Percentiles rank a stretch among this genome's conserved stretches.
Evolutionary conservation across 116 monocot species (phyloP).

Genomic region (Iris pallida): DNA sequence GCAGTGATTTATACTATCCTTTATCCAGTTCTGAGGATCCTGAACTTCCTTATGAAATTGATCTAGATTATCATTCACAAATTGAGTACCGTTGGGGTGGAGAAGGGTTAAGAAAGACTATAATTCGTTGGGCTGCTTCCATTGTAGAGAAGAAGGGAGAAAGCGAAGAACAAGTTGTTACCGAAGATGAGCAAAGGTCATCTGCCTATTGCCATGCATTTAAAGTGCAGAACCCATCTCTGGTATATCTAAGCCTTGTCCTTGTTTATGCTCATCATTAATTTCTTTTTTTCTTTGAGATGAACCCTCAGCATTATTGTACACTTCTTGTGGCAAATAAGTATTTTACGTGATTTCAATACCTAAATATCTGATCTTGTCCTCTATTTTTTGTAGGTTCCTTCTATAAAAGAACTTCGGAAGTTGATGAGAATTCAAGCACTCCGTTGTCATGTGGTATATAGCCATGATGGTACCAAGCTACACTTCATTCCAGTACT

Average conservation of each 20-base stretch:
- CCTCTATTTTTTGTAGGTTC: constrained; percentile 42
- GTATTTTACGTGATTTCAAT: constrained; percentile 4
- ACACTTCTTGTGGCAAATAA: not conserved
- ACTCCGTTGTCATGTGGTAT: constrained; percentile 80
- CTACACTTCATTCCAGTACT: constrained; percentile 85
- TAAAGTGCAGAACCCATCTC: constrained; percentile 51
- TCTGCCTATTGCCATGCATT: constrained; percentile 81
- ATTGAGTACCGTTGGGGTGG: constrained; percentile 98
- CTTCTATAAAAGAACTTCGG: constrained; percentile 72
- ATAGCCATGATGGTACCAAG: constrained; percentile 75
- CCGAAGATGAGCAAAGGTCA: constrained; percentile 67
- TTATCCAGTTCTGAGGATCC: constrained; percentile 50
- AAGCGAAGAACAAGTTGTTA: constrained; percentile 53
- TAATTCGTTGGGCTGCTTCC: constrained; percentile 78
- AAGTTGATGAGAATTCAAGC: constrained; percentile 87
- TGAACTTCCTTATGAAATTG: constrained; percentile 66
- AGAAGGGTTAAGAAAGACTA: constrained; percentile 83
- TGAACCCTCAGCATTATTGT: not conserved
- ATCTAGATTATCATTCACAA: constrained; percentile 81
- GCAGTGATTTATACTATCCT: constrained; percentile 92
- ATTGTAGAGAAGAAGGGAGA: constrained; percentile 58
- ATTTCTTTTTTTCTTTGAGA: too few species aligned
- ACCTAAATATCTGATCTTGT: not conserved
- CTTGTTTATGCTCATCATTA: not conserved
- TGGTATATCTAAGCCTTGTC: constrained; percentile 36